Percentiles rank a stretch among this genome's conserved stretches.
Conservation (phyloP, 805 yeast genomes). For the Hemisphaericaspora nanyangensis region DNA sequence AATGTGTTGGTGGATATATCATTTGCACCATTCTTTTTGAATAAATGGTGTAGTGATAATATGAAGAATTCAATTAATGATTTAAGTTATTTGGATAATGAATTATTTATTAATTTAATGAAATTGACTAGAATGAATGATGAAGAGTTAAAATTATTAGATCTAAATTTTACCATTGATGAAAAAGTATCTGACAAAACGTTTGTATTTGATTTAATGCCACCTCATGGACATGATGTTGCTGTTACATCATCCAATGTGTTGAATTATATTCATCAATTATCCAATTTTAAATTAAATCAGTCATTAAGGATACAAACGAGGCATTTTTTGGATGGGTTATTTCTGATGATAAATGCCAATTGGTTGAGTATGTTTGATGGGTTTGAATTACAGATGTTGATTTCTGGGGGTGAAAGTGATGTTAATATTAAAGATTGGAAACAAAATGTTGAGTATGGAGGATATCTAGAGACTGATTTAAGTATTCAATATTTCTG, state of each 20-base stretch:
- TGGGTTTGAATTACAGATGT: constrained; percentile 74
- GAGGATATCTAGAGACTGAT: constrained; percentile 56
- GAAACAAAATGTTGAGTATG: constrained; percentile 55
- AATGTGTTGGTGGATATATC: constrained; percentile 74
- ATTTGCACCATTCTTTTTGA: constrained; percentile 81
- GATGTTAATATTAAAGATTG: constrained; percentile 73
- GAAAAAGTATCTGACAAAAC: constrained; percentile 40
- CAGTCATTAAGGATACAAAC: constrained; percentile 56
- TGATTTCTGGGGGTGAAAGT: constrained; percentile 75
- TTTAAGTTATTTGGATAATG: constrained; percentile 63
- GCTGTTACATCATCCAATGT: constrained; percentile 61
- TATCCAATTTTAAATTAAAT: constrained; percentile 79
- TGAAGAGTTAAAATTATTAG: constrained; percentile 55
- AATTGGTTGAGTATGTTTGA: constrained; percentile 84
- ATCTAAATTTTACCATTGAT: constrained; percentile 62
- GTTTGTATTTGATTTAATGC: constrained; percentile 51
- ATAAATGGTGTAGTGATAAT: constrained; percentile 52
- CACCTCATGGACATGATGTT: constrained; percentile 51
- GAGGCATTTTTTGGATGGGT: constrained; percentile 62
- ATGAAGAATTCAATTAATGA: constrained; percentile 73
- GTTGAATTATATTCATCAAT: constrained; percentile 67
- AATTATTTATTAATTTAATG: constrained; percentile 59
- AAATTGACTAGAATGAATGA: constrained; percentile 55
- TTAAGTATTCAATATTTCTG: constrained; percentile 65
- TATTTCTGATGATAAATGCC: constrained; percentile 62